Evolutionary conservation across 106 monocot species (phyloP).

Genomic region (Dioscorea dumetorum): DNA sequence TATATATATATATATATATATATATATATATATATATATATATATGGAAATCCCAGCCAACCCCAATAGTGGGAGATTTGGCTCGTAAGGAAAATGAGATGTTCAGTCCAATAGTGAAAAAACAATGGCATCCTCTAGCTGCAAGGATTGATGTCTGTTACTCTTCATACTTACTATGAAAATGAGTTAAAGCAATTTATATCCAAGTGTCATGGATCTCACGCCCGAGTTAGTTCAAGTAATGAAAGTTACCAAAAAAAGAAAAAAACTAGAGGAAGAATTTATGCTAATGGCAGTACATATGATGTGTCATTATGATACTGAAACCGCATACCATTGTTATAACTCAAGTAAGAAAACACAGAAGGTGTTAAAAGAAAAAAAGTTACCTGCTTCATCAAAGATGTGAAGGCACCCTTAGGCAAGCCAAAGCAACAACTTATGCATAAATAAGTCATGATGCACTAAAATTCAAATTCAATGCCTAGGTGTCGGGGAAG

Average conservation of each 20-base stretch:
- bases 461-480: too few relatives aligned
- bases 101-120: slow-evolving; percentile 83
- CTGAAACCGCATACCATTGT: slow-evolving; percentile 57
- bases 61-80: slow-evolving; percentile 64
- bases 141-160: slow-evolving; percentile 91
- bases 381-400: too few relatives aligned
- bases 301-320: slow-evolving; percentile 95
- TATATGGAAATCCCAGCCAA: slow-evolving; percentile 29
- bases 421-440: too few relatives aligned
- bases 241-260: slow-evolving; percentile 82
- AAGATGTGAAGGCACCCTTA: too few relatives aligned
- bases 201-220: slow-evolving; percentile 59
- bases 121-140: slow-evolving; percentile 92
- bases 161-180: slow-evolving; percentile 88
- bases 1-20: too few relatives aligned
- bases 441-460: too few relatives aligned
- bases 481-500: too few relatives aligned
- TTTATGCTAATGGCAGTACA: slow-evolving; percentile 88
- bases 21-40: too few relatives aligned
- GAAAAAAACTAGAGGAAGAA: slow-evolving; percentile 86
- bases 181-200: slow-evolving; percentile 95
- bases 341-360: too few relatives aligned
- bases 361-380: too few relatives aligned
- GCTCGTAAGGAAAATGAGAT: slow-evolving; percentile 78
- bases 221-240: slow-evolving; percentile 83